Percentiles rank a stretch among this genome's conserved stretches.
phyloP scores from a whole-genome alignment of 1,284 basidiomycete species.

The Naganishia albida region DNA sequence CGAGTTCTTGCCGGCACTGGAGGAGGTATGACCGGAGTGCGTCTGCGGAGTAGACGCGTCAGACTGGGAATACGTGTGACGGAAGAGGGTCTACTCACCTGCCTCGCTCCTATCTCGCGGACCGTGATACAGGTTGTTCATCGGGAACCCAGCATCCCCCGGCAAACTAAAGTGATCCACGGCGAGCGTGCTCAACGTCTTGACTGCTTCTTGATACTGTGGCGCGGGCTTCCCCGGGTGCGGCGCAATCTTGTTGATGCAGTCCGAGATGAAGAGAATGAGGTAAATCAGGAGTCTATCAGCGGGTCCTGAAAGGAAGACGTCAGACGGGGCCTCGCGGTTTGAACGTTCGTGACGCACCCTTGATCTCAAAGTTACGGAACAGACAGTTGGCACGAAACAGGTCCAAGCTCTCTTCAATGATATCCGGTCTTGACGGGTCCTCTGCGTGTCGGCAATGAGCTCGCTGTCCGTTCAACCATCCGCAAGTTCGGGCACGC shows the following conservation, averaged over 20 bases:
- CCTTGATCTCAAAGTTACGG: conserved; percentile 99
- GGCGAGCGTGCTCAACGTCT: conserved; percentile 84
- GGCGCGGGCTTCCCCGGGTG: conserved; percentile 55
- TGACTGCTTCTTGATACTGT: conserved; percentile 80
- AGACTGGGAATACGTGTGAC: neutral
- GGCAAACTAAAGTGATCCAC: conserved; percentile 92
- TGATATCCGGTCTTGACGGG: conserved; percentile 77
- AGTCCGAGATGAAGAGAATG: conserved; percentile 97
- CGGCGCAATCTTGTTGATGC: conserved; percentile 81
- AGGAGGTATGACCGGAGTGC: conserved; percentile 81
- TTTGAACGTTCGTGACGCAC: conserved; percentile 36
- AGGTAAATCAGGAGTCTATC: conserved; percentile 96
- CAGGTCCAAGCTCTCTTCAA: conserved; percentile 94
- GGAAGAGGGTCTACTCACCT: conserved; percentile 62
- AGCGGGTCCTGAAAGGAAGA: conserved; percentile 64
- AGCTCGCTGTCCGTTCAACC: conserved; percentile 3
- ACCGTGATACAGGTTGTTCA: conserved; percentile 88
- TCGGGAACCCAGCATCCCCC: conserved; percentile 90
- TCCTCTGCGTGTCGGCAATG: conserved; percentile 60
- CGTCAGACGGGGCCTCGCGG: neutral
- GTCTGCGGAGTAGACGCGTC: conserved; percentile 37
- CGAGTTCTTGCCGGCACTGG: conserved; percentile 89
- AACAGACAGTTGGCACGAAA: conserved; percentile 99
- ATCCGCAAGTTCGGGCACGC: conserved; percentile 26
- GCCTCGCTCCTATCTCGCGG: conserved; percentile 77